phyloP scores from a whole-genome alignment of 2,329 filamentous ascomycete genomes.

The Alternaria hordeiaustralica region DNA sequence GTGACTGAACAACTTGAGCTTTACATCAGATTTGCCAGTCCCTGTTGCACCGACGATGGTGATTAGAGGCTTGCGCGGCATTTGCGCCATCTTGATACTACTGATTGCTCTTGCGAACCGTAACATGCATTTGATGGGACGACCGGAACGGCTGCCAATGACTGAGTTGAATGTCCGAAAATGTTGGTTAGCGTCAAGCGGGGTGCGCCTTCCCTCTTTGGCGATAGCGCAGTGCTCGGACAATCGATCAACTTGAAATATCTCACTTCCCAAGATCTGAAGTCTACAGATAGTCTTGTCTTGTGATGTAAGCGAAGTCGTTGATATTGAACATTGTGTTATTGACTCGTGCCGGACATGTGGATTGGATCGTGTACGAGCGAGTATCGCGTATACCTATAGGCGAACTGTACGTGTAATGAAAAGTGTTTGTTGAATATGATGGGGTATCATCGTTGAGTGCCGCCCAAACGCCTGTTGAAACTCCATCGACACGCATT shows the following conservation, averaged over 20 bases:
- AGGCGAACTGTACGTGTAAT: neutral
- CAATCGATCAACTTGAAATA: neutral
- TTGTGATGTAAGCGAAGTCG: too few species aligned
- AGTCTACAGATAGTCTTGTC: neutral
- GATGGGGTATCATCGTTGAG: constrained; percentile 49
- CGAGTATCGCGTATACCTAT: neutral
- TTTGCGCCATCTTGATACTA: constrained; percentile 30
- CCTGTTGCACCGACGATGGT: constrained; percentile 88
- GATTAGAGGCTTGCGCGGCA: constrained; percentile 65
- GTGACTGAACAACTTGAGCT: constrained; percentile 13
- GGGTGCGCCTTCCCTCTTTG: neutral
- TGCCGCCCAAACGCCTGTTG: constrained; percentile 33
- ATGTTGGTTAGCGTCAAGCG: constrained; percentile 8
- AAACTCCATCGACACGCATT: constrained; percentile 21
- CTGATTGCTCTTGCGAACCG: constrained; percentile 24
- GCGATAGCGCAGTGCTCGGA: neutral
- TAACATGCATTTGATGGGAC: constrained; percentile 30
- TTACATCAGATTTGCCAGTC: constrained; percentile 90
- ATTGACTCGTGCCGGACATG: too few species aligned
- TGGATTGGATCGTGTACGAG: neutral
- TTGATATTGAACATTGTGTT: too few species aligned
- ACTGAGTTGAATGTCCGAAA: constrained; percentile 1
- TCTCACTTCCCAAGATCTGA: neutral
- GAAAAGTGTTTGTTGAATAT: neutral
- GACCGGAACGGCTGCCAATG: neutral